Base-by-base conservation (phyloP, 2,329 filamentous ascomycete genomes). In the Apiospora kogelbergensis region DNA sequence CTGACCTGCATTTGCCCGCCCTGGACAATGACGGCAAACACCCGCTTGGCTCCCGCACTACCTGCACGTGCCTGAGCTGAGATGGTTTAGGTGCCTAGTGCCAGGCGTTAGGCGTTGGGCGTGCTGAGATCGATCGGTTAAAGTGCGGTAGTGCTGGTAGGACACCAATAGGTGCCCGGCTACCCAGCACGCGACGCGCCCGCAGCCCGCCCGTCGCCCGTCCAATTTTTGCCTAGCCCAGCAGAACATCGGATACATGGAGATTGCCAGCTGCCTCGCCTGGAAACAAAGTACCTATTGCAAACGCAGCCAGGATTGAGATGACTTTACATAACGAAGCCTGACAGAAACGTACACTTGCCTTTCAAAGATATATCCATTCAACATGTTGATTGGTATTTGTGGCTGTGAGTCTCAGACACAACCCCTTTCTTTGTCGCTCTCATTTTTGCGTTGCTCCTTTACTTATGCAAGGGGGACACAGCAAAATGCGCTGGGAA, bases 401-500 rank as follows among this genome's bases (percentile, higher is more conserved):
- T 85, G 83, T 74, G 84, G 84, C 78, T 81, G 84, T 84, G 72
- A 75, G 78, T 26, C 53, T 60, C 53, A 60, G 6, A 60, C 30
- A 22, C 17, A 20, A 17, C 46, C 45, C 64, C 33, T 53, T 67
- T 24, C 26, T 30, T 17, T 22, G 3, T 11, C 26, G 37, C 24
- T 30, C 22, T 46, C 33, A 13, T 30, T 65, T 53, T 4, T 67
- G 53, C 72, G 73, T 73, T 66, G 71, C 69, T 6, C 30, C 17
- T 57, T 40, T 26, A 45, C 63, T 65, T 45, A 65, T 45, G 33
- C n/a, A 72, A 44, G 15, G 20, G 15, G 41, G 30, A 40, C 48
- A 48, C 76, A 96, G 95, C 93, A 76, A 95, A 98, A 76, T 98
- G 95, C 83, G 91, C 95, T 65, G 96, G 96, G 76, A 98, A 98